These are phyloP conservation scores for Fragaria ananassa DNA, from an alignment of 306 rosid genomes.

Conservation along the genomic window DNA sequence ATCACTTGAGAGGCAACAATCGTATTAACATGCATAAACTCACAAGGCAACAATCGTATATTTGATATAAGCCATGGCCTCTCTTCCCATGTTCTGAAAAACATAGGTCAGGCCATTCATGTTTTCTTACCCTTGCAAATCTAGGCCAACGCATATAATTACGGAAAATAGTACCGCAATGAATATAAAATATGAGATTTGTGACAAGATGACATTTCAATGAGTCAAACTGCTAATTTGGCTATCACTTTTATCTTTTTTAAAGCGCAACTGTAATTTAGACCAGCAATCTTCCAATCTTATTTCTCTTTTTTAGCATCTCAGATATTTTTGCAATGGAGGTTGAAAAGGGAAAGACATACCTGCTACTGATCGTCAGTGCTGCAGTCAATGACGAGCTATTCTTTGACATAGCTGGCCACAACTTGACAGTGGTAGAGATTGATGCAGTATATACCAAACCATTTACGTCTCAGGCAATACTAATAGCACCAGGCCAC, in stretches of 20 bases:
- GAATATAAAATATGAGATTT: too few species aligned
- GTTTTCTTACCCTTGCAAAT: too few species aligned
- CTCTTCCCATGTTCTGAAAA: conserved; percentile 1
- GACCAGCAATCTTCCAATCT: background rate
- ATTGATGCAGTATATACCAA: conserved; percentile 35
- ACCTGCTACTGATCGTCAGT: conserved; percentile 28
- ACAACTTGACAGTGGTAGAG: conserved; percentile 33
- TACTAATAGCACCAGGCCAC: conserved; percentile 35
- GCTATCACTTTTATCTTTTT: too few species aligned
- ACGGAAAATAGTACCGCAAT: too few species aligned
- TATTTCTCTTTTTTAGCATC: background rate
- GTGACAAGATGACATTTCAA: too few species aligned
- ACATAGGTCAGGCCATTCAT: background rate
- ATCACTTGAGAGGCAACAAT: too few species aligned
- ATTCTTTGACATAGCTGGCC: conserved; percentile 32
- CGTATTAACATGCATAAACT: too few species aligned
- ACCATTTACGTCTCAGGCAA: conserved; percentile 27
- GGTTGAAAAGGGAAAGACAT: conserved; percentile 33
- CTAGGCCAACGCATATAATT: too few species aligned
- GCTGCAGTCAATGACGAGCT: conserved; percentile 39
- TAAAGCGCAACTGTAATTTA: too few species aligned
- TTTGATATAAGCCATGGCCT: background rate
- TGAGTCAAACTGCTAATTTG: too few species aligned
- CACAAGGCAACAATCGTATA: too few species aligned
- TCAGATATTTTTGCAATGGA: background rate